Conservation (phyloP, 1,284 basidiomycete genomes). For the Naganishia albida region DNA sequence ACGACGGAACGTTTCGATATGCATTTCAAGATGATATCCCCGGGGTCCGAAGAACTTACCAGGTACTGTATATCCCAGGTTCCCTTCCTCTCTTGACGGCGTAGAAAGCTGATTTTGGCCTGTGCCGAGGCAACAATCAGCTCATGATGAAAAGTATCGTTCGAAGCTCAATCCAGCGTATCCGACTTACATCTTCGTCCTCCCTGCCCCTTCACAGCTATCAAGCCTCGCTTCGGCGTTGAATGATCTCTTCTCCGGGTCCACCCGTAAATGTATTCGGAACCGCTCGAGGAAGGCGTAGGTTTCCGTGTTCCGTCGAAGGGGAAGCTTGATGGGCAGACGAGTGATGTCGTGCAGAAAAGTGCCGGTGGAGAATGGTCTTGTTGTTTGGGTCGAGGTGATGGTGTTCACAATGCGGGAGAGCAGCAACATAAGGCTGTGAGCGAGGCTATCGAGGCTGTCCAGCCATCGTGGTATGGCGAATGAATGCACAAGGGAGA, state of each 20-base stretch:
- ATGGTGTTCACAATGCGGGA: not conserved
- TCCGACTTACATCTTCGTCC: not conserved
- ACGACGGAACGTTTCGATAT: not conserved
- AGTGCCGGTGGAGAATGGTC: not conserved
- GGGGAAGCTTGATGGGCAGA: not conserved
- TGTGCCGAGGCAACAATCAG: conserved; percentile 15
- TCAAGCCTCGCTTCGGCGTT: not conserved
- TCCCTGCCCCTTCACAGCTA: not conserved
- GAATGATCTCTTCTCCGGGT: not conserved
- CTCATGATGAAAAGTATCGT: not conserved
- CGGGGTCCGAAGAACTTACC: conserved; percentile 34
- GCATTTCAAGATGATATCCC: not conserved
- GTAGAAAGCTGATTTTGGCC: conserved; percentile 51
- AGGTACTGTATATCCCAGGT: conserved; percentile 49
- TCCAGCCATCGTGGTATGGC: not conserved
- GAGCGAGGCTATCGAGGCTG: not conserved
- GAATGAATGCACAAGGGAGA: no score
- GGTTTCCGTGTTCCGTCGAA: no score
- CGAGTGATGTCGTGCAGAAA: not conserved
- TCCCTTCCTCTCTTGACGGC: conserved; percentile 45
- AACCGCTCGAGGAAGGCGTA: not conserved
- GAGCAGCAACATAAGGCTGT: not conserved
- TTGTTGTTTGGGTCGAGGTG: not conserved
- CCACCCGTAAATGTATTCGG: not conserved
- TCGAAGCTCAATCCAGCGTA: not conserved